Conservation (phyloP, 345 rosid species). For the Salix purpurea region DNA sequence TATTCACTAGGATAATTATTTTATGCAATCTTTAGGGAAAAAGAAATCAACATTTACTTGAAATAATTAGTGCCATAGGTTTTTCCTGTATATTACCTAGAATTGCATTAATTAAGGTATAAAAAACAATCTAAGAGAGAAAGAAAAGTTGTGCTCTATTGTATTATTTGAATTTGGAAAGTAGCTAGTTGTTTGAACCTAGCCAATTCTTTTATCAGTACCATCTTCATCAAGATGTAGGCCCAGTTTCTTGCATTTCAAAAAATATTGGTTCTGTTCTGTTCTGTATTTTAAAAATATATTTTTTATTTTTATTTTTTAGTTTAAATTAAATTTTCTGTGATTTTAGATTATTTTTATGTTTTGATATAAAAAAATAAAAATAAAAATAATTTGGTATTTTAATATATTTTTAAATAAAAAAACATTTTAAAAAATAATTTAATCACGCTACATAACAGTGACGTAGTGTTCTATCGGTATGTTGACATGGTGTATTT, state of each 20-base stretch:
- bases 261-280: too few relatives aligned
- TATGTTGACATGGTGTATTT: background rate
- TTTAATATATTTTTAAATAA: too few relatives aligned
- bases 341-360: too few relatives aligned
- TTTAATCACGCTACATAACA: too few relatives aligned
- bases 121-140: background rate
- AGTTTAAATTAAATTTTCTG: too few relatives aligned
- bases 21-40: background rate
- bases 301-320: too few relatives aligned
- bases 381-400: too few relatives aligned
- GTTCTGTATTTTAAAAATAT: too few relatives aligned
- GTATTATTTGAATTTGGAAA: conserved; percentile 3
- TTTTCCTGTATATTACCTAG: background rate
- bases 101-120: background rate
- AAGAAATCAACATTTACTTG: background rate
- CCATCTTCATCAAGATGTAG: background rate
- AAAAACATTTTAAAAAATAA: too few relatives aligned
- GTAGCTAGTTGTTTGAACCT: conserved; percentile 2
- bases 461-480: background rate
- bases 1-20: background rate
- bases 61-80: background rate
- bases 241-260: too few relatives aligned
- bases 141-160: background rate
- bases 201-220: background rate
- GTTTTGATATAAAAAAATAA: too few relatives aligned